phyloP scores from a whole-genome alignment of 2,329 filamentous ascomycete genomes.

The Periconia sp. region DNA sequence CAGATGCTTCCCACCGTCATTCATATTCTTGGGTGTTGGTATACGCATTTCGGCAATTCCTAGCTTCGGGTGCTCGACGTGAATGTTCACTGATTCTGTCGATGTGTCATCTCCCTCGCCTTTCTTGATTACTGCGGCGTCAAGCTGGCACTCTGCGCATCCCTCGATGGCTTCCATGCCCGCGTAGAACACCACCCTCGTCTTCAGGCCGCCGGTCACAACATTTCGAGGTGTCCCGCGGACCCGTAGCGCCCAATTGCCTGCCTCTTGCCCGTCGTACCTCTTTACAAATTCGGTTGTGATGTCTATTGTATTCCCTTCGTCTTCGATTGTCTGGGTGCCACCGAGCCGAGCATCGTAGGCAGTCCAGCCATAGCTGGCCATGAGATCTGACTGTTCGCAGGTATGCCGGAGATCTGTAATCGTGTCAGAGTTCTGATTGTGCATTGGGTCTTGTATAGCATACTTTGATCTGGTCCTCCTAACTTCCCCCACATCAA shows the following conservation, averaged over 20 bases:
- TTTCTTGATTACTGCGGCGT: slow-evolving; percentile 63
- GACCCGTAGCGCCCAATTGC: slow-evolving; percentile 87
- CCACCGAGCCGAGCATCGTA: slow-evolving; percentile 89
- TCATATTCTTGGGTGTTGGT: slow-evolving; percentile 62
- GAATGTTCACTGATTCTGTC: slow-evolving; percentile 68
- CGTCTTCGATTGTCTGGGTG: slow-evolving; percentile 85
- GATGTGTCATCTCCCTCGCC: slow-evolving; percentile 52
- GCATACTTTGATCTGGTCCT: slow-evolving; percentile 75
- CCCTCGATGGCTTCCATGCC: slow-evolving; percentile 75
- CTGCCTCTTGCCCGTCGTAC: slow-evolving; percentile 80
- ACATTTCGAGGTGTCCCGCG: slow-evolving; percentile 77
- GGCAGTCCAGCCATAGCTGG: slow-evolving; percentile 94
- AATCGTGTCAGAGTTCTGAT: slow-evolving; percentile 11
- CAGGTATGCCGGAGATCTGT: slow-evolving; percentile 82
- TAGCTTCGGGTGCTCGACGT: slow-evolving; percentile 71
- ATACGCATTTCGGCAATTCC: slow-evolving; percentile 81
- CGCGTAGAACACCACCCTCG: slow-evolving; percentile 80
- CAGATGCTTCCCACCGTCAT: slow-evolving; percentile 59
- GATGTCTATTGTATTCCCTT: slow-evolving; percentile 82
- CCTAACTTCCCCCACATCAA: slow-evolving; percentile 90
- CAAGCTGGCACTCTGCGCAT: slow-evolving; percentile 51
- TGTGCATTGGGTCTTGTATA: background rate
- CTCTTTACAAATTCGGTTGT: slow-evolving; percentile 92
- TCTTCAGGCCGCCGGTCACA: slow-evolving; percentile 69
- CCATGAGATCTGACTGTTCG: slow-evolving; percentile 90